These are phyloP conservation scores for Xylariomycetidae sp. DNA, from an alignment of 2,329 filamentous ascomycete genomes.

Conservation along the genomic window DNA sequence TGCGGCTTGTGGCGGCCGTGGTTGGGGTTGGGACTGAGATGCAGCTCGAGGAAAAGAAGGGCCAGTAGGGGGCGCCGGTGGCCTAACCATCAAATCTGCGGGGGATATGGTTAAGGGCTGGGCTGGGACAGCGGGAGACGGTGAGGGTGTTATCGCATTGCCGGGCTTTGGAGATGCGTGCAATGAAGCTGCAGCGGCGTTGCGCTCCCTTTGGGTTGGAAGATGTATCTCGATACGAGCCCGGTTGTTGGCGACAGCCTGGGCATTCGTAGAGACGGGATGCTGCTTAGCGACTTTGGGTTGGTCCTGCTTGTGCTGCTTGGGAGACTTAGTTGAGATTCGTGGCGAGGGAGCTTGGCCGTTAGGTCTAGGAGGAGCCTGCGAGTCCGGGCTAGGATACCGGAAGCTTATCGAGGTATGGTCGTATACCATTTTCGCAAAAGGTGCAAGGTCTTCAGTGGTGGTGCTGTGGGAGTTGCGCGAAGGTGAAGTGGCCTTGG, in stretches of 20 bases:
- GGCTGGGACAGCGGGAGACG: slow-evolving; percentile 9
- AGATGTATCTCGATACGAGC: slow-evolving; percentile 23
- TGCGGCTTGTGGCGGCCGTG: slow-evolving; percentile 6
- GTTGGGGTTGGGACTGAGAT: slow-evolving; percentile 8
- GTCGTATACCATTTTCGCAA: slow-evolving; percentile 43
- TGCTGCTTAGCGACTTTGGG: slow-evolving; percentile 36
- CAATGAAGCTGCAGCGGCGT: slow-evolving; percentile 14
- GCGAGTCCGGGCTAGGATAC: slow-evolving; percentile 32
- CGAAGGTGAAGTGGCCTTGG: slow-evolving; percentile 27
- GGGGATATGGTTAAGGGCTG: slow-evolving; percentile 26
- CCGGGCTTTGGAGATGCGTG: slow-evolving; percentile 11
- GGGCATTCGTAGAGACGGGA: slow-evolving; percentile 27
- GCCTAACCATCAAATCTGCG: slow-evolving; percentile 24
- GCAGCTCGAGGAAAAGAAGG: slow-evolving; percentile 14
- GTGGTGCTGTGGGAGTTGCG: slow-evolving; percentile 26
- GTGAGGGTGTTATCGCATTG: slow-evolving; percentile 2
- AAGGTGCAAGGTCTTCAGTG: slow-evolving; percentile 41
- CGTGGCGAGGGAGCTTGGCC: slow-evolving; percentile 22
- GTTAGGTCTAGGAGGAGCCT: slow-evolving; percentile 21
- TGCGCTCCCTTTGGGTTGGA: slow-evolving; percentile 20
- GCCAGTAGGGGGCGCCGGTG: slow-evolving; percentile 11
- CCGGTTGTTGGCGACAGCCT: slow-evolving; percentile 22
- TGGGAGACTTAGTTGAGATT: slow-evolving; percentile 26
- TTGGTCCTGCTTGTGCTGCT: slow-evolving; percentile 22
- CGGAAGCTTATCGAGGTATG: slow-evolving; percentile 35